Base-by-base conservation (phyloP, 768 basidiomycete genomes). In the Termitomyces sp. region DNA sequence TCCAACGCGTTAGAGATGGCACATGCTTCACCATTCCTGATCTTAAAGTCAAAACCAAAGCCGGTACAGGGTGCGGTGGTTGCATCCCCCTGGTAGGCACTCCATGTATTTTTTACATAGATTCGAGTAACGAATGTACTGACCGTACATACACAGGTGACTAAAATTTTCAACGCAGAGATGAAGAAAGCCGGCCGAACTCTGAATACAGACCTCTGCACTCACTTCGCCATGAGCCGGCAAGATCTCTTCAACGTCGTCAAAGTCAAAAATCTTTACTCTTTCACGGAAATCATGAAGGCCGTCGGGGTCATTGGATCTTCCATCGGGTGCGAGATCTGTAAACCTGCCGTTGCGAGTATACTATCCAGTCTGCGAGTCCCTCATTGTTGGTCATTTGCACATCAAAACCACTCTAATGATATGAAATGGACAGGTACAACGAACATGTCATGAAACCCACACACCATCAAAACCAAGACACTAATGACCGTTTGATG, bases 31-130 rank as follows among this genome's bases (percentile, higher is more conserved):
- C 71, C 12, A 62, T 89, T n/a, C 72, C 64, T 3, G 79, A 76
- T 44, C 67, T 89, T 59, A 88, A 88, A 66, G 59, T 67, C 28
- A 81, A 81, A 66, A 88, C 87, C 6, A 90, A 89, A 66, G 81
- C 76, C 6, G 85, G 85, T 4, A 82, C 82, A 1, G 87, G 87
- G 2, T 90, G 87, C 58, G 87, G 87, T 42, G 88, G 87, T 44
- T 89, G 87, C 62, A 69, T 86, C 54, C 87, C 87, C 3, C 70
- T 88, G 41, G 71, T 78, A 19, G 11, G 32, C 26, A 22, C 40
- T 26, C 30, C 5, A 30, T n/a, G 15, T 30, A n/a, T 3, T 10
- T 32, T 10, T 32, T 32, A 10, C 30, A 10, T 9, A 32, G 9
- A 28, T 28, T 28, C 4, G 28, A 34, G 49, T 28, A 14, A 40